phyloP scores from a whole-genome alignment of 305 asterid species.

The Fraxinus platypoda region DNA sequence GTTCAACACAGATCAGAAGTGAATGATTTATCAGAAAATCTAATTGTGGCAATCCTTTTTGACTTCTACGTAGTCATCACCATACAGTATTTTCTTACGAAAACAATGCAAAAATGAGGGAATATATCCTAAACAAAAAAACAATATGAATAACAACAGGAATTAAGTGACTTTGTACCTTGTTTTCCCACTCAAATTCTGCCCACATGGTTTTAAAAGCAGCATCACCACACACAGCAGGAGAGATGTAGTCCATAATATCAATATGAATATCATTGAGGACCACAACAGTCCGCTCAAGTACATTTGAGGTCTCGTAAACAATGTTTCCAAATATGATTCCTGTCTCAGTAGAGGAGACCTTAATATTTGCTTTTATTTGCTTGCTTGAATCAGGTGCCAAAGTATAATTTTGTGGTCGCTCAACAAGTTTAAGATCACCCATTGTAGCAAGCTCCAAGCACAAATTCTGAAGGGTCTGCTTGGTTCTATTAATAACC shows the following conservation, averaged over 20 bases:
- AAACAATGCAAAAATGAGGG: neutral
- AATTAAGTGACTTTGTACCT: constrained; percentile 33
- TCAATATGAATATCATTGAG: constrained; percentile 57
- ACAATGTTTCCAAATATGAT: constrained; percentile 56
- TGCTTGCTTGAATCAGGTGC: constrained; percentile 55
- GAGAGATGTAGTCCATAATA: constrained; percentile 58
- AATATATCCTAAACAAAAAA: neutral
- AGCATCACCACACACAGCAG: constrained; percentile 53
- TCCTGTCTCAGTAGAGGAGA: constrained; percentile 57
- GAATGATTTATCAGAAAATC: neutral
- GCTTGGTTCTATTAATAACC: constrained; percentile 51
- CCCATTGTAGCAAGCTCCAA: constrained; percentile 60
- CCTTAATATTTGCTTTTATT: constrained; percentile 54
- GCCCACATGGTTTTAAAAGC: constrained; percentile 60
- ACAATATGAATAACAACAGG: neutral
- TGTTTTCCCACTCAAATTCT: constrained; percentile 65
- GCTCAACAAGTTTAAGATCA: constrained; percentile 56
- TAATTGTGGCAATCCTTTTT: neutral
- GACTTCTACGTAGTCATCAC: neutral
- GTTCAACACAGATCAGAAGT: neutral
- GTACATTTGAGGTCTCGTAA: constrained; percentile 55
- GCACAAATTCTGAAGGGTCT: constrained; percentile 57
- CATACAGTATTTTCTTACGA: neutral
- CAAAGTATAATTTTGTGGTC: constrained; percentile 55
- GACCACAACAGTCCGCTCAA: constrained; percentile 47